Percentiles rank a stretch among this genome's conserved stretches.
Conservation (phyloP, 805 yeast genomes). For the Saccharomycopsis oosterbeekiorum region DNA sequence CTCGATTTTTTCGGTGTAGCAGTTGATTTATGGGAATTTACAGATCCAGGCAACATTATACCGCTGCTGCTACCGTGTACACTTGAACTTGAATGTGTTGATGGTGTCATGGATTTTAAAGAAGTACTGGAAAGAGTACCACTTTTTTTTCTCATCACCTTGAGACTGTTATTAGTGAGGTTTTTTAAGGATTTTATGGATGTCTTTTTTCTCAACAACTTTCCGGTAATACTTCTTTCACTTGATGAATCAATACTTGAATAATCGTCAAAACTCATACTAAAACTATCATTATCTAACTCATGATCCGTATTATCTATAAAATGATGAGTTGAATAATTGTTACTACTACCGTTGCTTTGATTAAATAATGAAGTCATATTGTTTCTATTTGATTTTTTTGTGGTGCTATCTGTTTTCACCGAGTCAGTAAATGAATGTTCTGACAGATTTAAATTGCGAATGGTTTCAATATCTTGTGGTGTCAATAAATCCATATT, state of each 20-base stretch:
- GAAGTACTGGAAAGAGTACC: slow-evolving; percentile 19
- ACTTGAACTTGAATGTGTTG: background rate
- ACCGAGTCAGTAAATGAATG: background rate
- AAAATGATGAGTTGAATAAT: background rate
- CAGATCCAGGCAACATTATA: slow-evolving; percentile 2
- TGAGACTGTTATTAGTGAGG: slow-evolving; percentile 5
- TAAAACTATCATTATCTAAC: background rate
- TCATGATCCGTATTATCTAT: background rate
- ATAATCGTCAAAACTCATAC: background rate
- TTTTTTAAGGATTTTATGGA: slow-evolving; percentile 13
- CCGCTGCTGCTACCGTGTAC: background rate
- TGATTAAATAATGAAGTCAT: background rate
- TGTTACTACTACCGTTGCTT: background rate
- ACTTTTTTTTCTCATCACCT: slow-evolving; percentile 7
- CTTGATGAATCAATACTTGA: background rate
- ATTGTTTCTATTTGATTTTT: background rate
- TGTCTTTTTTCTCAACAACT: slow-evolving; percentile 4
- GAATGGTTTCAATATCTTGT: background rate
- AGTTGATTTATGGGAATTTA: background rate
- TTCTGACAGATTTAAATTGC: background rate
- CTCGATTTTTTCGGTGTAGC: background rate
- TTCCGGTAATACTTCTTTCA: background rate
- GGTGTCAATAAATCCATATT: background rate
- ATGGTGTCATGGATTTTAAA: slow-evolving; percentile 13
- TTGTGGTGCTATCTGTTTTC: background rate